Percentiles rank a stretch among this genome's conserved stretches.
Evolutionary conservation across 2,329 filamentous ascomycete species (phyloP).

Genomic region (Alternaria sp.): DNA sequence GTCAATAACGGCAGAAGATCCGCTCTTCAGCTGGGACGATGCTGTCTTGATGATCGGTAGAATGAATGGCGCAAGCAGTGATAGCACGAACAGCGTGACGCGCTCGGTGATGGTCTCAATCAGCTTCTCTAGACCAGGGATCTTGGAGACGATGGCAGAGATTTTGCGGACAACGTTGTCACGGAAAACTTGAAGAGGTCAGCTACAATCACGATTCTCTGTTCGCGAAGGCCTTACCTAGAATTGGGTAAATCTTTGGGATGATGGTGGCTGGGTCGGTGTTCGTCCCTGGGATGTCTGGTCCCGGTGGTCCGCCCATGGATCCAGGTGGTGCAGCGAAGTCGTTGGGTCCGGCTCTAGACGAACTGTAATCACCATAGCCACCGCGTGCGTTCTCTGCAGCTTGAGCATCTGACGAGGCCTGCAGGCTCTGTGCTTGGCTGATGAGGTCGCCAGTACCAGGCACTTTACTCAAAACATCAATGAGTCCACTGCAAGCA

Average conservation of each 20-base stretch:
- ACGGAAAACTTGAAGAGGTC: constrained; percentile 68
- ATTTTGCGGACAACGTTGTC: constrained; percentile 93
- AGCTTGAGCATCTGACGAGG: constrained; percentile 56
- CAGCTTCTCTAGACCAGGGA: constrained; percentile 87
- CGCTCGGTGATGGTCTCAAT: constrained; percentile 94
- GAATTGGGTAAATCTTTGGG: constrained; percentile 86
- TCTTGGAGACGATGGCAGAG: constrained; percentile 83
- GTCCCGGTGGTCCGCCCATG: constrained; percentile 52
- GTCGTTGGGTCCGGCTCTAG: constrained; percentile 41
- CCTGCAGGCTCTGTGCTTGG: constrained; percentile 56
- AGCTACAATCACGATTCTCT: background rate
- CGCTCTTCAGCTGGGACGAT: constrained; percentile 82
- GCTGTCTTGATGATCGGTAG: constrained; percentile 89
- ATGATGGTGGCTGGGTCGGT: constrained; percentile 67
- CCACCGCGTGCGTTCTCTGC: constrained; percentile 52
- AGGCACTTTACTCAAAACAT: constrained; percentile 77
- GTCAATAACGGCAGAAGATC: constrained; percentile 73
- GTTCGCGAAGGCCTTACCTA: constrained; percentile 46
- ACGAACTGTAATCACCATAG: constrained; percentile 48
- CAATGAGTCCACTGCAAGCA: constrained; percentile 61
- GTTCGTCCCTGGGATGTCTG: constrained; percentile 74
- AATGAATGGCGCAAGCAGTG: constrained; percentile 88
- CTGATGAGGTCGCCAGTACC: constrained; percentile 55
- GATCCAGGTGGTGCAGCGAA: constrained; percentile 55
- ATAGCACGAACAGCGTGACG: constrained; percentile 88